Percentiles rank a stretch among this genome's conserved stretches.
Conservation (phyloP, 2,329 filamentous ascomycete genomes). For the Alternaria dauci region DNA sequence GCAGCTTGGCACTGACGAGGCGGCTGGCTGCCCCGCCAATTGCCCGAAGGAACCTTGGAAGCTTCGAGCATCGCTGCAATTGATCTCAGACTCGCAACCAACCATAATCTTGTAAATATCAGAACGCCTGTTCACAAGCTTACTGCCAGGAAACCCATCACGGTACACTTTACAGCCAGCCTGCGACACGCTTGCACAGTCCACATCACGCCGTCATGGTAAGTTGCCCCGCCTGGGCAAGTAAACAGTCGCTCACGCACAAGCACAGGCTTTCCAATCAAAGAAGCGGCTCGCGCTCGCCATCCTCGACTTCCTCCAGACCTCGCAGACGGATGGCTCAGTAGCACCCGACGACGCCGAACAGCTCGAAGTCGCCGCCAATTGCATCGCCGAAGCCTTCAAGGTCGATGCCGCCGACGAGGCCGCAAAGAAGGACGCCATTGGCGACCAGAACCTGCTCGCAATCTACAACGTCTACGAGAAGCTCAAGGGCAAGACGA, state of each 20-base stretch:
- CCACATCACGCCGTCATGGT: slow-evolving; percentile 41
- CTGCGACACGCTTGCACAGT: slow-evolving; percentile 7
- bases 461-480: slow-evolving; percentile 97
- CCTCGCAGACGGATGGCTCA: slow-evolving; percentile 86
- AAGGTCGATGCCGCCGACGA: slow-evolving; percentile 87
- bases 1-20: slow-evolving; percentile 22
- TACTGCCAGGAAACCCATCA: background rate
- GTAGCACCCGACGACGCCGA: slow-evolving; percentile 88
- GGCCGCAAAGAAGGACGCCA: slow-evolving; percentile 74
- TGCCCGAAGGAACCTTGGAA: slow-evolving; percentile 38
- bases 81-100: slow-evolving; percentile 13
- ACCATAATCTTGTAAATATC: slow-evolving; percentile 3
- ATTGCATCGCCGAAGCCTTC: slow-evolving; percentile 95
- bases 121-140: slow-evolving; percentile 6
- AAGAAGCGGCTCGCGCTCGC: slow-evolving; percentile 94
- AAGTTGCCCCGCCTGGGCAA: slow-evolving; percentile 25
- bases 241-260: slow-evolving; percentile 31
- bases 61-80: slow-evolving; percentile 33
- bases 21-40: slow-evolving; percentile 26
- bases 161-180: background rate
- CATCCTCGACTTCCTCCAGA: slow-evolving; percentile 92
- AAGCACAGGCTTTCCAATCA: slow-evolving; percentile 55
- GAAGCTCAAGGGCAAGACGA: slow-evolving; percentile 78
- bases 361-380: slow-evolving; percentile 90
- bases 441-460: slow-evolving; percentile 86